Percentiles rank a stretch among this genome's conserved stretches.
Evolutionary conservation across 2,329 filamentous ascomycete genomes (phyloP).

Genomic region (Ascochyta viciae-villosae): DNA sequence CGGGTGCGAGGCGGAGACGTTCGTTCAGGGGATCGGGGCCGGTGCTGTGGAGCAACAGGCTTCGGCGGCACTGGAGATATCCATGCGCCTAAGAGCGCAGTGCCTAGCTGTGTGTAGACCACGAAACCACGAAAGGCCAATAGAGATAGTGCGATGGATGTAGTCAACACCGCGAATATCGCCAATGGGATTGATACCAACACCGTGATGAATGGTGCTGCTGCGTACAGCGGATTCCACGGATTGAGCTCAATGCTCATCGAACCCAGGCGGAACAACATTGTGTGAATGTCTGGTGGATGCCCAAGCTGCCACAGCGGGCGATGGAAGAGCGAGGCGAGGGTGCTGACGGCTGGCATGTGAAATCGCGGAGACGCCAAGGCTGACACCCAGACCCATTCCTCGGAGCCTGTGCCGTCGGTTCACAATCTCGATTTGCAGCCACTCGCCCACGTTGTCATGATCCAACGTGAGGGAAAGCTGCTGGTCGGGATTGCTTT

Average conservation of each 20-base stretch:
- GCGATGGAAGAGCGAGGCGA: slow-evolving; percentile 2
- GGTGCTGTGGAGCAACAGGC: slow-evolving; percentile 5
- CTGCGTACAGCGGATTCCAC: slow-evolving; percentile 42
- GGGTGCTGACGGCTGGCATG: slow-evolving; percentile 20
- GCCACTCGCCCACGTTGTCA: not conserved
- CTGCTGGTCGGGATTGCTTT: not conserved
- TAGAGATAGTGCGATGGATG: slow-evolving; percentile 47
- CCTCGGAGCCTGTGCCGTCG: not conserved
- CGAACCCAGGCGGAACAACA: slow-evolving; percentile 25
- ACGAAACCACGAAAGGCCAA: slow-evolving; percentile 50
- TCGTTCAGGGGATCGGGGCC: slow-evolving; percentile 22
- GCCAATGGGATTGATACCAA: slow-evolving; percentile 49
- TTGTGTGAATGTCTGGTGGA: slow-evolving; percentile 2
- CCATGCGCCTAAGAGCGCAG: slow-evolving; percentile 50
- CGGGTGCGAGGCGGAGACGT: slow-evolving; percentile 36
- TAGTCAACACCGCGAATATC: slow-evolving; percentile 49
- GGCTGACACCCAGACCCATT: slow-evolving; percentile 1
- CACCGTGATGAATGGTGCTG: slow-evolving; percentile 48
- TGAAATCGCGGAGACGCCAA: slow-evolving; percentile 26
- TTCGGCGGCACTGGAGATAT: slow-evolving; percentile 37
- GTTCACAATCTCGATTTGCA: not conserved
- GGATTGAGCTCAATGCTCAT: slow-evolving; percentile 25
- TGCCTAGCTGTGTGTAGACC: slow-evolving; percentile 52
- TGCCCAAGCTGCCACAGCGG: not conserved
- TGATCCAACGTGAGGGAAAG: not conserved